phyloP scores from a whole-genome alignment of 257 asterid species.

The Rauvolfia tetraphylla region DNA sequence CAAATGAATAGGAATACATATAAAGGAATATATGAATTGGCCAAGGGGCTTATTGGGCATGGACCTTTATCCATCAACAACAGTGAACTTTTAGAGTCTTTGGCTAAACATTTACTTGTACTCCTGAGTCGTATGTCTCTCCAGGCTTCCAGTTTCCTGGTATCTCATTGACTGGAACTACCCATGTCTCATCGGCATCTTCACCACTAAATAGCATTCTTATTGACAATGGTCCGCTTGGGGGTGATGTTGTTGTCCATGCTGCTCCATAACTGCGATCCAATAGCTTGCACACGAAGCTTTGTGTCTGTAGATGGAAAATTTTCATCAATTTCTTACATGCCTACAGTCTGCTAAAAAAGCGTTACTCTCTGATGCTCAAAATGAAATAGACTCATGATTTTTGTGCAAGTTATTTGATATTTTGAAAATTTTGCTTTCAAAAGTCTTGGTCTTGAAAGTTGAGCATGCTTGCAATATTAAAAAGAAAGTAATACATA shows the following conservation, averaged over 20 bases:
- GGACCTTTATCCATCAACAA: neutral
- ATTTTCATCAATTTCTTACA: neutral
- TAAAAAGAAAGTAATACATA: neutral
- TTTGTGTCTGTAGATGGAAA: slow-evolving; percentile 49
- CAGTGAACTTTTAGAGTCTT: slow-evolving; percentile 11
- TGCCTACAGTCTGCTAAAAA: too few relatives aligned
- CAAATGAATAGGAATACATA: neutral
- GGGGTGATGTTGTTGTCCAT: slow-evolving; percentile 67
- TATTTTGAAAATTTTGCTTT: neutral
- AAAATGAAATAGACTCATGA: neutral
- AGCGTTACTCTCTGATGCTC: neutral
- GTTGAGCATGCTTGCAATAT: neutral
- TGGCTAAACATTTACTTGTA: slow-evolving; percentile 49
- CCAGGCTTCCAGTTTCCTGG: slow-evolving; percentile 80
- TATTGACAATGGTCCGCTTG: slow-evolving; percentile 63
- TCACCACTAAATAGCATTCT: slow-evolving; percentile 71
- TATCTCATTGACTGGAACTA: slow-evolving; percentile 54
- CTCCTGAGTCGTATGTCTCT: slow-evolving; percentile 69
- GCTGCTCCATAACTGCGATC: slow-evolving; percentile 69
- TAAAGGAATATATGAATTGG: slow-evolving; percentile 2
- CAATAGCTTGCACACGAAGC: slow-evolving; percentile 55
- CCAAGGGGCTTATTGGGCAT: neutral
- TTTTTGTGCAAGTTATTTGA: neutral
- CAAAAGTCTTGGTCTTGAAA: neutral
- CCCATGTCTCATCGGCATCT: slow-evolving; percentile 65